These are phyloP conservation scores for Domatiomyces catenatus DNA, from an alignment of 2,329 filamentous ascomycete genomes.

Conservation along the genomic window DNA sequence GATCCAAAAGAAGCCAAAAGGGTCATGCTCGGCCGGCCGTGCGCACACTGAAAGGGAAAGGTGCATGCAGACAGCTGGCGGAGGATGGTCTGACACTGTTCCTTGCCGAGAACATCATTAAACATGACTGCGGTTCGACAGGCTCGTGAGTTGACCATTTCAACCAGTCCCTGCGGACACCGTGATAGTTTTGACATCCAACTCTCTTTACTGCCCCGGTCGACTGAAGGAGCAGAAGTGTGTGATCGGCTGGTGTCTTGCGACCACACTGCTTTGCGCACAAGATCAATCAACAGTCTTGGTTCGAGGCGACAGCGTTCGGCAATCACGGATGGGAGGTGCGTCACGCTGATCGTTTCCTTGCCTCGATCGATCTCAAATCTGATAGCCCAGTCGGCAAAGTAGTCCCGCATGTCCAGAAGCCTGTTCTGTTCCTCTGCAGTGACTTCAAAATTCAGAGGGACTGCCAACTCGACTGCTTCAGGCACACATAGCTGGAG, in stretches of 20 bases:
- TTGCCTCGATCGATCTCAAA: constrained; percentile 27
- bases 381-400: constrained; percentile 59
- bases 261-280: constrained; percentile 61
- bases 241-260: constrained; percentile 20
- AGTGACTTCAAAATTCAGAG: constrained; percentile 51
- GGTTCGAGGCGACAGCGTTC: constrained; percentile 64
- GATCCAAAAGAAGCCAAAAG: constrained; percentile 21
- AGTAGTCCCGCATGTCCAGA: constrained; percentile 36
- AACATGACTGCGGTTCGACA: constrained; percentile 38
- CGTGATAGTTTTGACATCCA: constrained; percentile 35
- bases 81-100: constrained; percentile 27
- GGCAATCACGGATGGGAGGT: constrained; percentile 55
- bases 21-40: constrained; percentile 35
- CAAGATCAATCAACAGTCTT: constrained; percentile 53
- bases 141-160: constrained; percentile 38
- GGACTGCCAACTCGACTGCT: constrained; percentile 27
- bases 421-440: constrained; percentile 47
- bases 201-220: background rate
- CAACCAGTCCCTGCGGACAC: constrained; percentile 61
- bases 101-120: constrained; percentile 27
- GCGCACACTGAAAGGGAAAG: constrained; percentile 37
- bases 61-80: constrained; percentile 25
- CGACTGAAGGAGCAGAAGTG: background rate
- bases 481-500: constrained; percentile 34
- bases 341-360: constrained; percentile 33